These are phyloP conservation scores for Trichoderma sp. DNA, from an alignment of 2,329 filamentous ascomycete genomes.

Conservation along the genomic window DNA sequence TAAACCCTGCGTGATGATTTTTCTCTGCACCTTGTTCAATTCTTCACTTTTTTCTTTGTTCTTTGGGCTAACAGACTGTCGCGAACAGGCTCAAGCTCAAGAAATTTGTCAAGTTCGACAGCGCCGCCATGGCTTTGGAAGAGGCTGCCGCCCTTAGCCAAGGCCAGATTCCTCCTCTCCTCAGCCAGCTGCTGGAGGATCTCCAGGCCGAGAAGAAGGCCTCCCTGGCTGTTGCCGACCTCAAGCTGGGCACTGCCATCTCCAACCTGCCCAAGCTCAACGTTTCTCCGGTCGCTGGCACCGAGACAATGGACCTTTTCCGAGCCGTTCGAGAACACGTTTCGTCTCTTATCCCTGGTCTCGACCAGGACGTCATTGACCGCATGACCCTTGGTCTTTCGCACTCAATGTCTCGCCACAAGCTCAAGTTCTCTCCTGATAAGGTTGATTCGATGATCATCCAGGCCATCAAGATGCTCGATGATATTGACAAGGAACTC, in stretches of 20 bases:
- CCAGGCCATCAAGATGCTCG: conserved; percentile 88
- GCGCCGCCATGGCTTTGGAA: conserved; percentile 82
- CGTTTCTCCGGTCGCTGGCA: conserved; percentile 72
- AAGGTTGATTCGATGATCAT: conserved; percentile 99
- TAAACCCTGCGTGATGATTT: not conserved
- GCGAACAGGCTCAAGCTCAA: conserved; percentile 79
- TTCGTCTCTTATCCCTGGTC: conserved; percentile 83
- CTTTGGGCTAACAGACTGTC: conserved; percentile 4
- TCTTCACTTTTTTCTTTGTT: not conserved
- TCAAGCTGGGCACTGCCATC: conserved; percentile 88
- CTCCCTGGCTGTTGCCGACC: conserved; percentile 88
- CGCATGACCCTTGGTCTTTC: conserved; percentile 96
- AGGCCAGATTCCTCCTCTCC: conserved; percentile 88
- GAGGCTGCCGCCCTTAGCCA: conserved; percentile 87
- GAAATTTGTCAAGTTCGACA: conserved; percentile 96
- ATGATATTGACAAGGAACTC: conserved; percentile 97
- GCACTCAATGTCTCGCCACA: conserved; percentile 94
- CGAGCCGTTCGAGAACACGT: conserved; percentile 91
- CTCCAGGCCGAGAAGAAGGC: conserved; percentile 98
- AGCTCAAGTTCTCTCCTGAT: conserved; percentile 96
- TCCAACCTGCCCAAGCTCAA: conserved; percentile 86
- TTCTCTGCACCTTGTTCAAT: not conserved
- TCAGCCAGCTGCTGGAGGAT: conserved; percentile 76
- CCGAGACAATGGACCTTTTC: conserved; percentile 71
- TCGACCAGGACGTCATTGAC: conserved; percentile 79